phyloP scores from a whole-genome alignment of 2,329 filamentous ascomycete species.

The Rhynchosporium graminicola region DNA sequence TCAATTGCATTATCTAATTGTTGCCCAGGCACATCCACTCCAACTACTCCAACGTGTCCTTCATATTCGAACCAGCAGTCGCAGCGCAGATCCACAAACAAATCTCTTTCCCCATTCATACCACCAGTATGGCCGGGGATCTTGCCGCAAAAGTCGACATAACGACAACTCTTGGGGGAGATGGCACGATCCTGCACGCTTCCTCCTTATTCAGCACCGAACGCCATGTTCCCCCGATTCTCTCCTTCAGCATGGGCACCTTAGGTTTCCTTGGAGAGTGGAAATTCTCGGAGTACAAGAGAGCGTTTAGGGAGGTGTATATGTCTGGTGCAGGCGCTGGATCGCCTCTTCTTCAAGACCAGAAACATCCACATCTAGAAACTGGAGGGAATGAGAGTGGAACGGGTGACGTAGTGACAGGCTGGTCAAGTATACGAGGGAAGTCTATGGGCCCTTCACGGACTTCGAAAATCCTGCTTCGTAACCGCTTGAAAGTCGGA shows the following conservation, averaged over 20 bases:
- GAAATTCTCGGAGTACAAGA: conserved; percentile 92
- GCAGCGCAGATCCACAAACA: conserved; percentile 70
- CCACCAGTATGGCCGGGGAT: conserved; percentile 43
- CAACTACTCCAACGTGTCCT: conserved; percentile 77
- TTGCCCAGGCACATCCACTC: conserved; percentile 65
- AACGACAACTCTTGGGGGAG: conserved; percentile 86
- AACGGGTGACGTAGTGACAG: conserved; percentile 44
- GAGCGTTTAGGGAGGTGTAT: conserved; percentile 89
- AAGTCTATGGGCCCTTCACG: conserved; percentile 78
- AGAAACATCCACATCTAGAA: conserved; percentile 38
- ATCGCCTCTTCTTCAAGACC: conserved; percentile 38
- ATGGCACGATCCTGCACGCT: conserved; percentile 86
- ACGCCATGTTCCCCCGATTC: conserved; percentile 79
- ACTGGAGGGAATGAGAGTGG: conserved; percentile 18
- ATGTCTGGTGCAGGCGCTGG: conserved; percentile 66
- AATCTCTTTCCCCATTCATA: conserved; percentile 74
- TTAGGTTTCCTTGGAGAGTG: conserved; percentile 94
- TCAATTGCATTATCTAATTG: conserved; percentile 21
- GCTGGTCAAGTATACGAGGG: conserved; percentile 74
- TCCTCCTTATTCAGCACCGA: conserved; percentile 84
- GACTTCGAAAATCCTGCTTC: conserved; percentile 78
- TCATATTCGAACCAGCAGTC: conserved; percentile 79
- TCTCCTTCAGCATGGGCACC: conserved; percentile 96
- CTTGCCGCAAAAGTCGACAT: conserved; percentile 84
- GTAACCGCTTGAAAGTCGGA: conserved; percentile 83